phyloP scores from a whole-genome alignment of 2,329 filamentous ascomycete species.

The Fusarium sublunatum region DNA sequence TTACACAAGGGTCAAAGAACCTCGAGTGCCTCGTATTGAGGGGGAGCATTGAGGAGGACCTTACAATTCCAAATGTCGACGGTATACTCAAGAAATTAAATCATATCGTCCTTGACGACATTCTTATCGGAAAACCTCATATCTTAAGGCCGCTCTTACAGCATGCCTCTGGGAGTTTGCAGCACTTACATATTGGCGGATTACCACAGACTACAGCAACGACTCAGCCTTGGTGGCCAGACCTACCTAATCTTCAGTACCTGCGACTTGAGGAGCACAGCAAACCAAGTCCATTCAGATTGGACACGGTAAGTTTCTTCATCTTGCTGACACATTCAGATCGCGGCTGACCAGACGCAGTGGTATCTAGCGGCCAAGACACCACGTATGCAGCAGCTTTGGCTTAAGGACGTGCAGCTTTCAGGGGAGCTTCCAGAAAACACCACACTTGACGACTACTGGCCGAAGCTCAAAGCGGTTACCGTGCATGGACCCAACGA shows the following conservation, averaged over 20 bases:
- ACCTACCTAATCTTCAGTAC: slow-evolving; percentile 47
- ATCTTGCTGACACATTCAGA: background rate
- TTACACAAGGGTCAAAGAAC: slow-evolving; percentile 44
- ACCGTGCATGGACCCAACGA: slow-evolving; percentile 40
- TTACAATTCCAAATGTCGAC: slow-evolving; percentile 37
- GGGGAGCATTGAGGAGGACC: slow-evolving; percentile 32
- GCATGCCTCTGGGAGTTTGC: slow-evolving; percentile 39
- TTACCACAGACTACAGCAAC: slow-evolving; percentile 30
- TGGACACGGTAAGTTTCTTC: slow-evolving; percentile 38
- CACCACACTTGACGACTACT: slow-evolving; percentile 39
- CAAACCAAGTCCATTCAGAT: slow-evolving; percentile 26
- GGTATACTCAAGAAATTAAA: slow-evolving; percentile 38
- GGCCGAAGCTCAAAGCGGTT: slow-evolving; percentile 49
- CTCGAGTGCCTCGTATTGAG: slow-evolving; percentile 44
- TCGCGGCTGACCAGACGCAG: slow-evolving; percentile 34
- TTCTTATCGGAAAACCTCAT: slow-evolving; percentile 25
- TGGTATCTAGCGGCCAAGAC: slow-evolving; percentile 43
- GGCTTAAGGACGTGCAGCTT: slow-evolving; percentile 46
- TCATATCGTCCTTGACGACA: slow-evolving; percentile 39
- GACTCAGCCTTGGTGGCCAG: slow-evolving; percentile 27
- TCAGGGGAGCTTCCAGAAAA: slow-evolving; percentile 15
- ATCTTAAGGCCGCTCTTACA: slow-evolving; percentile 36
- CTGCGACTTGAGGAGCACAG: slow-evolving; percentile 46
- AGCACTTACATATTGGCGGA: slow-evolving; percentile 42
- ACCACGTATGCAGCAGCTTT: slow-evolving; percentile 50